These are phyloP conservation scores for Fusarium tuaranense DNA, from an alignment of 2,329 filamentous ascomycete genomes.

Conservation along the genomic window DNA sequence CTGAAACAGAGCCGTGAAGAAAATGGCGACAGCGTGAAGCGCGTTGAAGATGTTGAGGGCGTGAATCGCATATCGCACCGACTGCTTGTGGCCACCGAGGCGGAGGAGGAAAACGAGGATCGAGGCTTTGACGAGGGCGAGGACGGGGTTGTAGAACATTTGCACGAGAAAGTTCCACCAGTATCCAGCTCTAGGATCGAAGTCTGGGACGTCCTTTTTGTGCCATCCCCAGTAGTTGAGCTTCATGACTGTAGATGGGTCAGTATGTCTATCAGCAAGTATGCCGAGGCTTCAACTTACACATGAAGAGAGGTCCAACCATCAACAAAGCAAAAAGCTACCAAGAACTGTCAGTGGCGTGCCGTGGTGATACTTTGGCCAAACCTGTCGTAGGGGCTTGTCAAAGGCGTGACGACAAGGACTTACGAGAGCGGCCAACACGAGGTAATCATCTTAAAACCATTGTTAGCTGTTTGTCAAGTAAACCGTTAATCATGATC, in stretches of 20 bases:
- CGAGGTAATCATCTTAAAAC: constrained; percentile 26
- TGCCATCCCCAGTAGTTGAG: constrained; percentile 50
- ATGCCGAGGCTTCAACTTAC: constrained; percentile 2
- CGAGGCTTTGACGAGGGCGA: constrained; percentile 59
- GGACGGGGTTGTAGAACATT: constrained; percentile 58
- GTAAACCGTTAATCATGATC: background rate
- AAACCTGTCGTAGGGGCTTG: background rate
- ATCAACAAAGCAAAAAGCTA: constrained; percentile 34
- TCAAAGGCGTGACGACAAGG: background rate
- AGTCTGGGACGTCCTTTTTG: constrained; percentile 34
- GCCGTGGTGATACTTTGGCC: background rate
- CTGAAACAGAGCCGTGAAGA: constrained; percentile 54
- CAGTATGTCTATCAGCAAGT: background rate
- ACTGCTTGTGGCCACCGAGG: constrained; percentile 53
- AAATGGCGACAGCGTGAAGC: constrained; percentile 49
- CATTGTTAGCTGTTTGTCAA: background rate
- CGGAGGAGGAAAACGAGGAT: constrained; percentile 59
- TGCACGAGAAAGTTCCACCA: constrained; percentile 55
- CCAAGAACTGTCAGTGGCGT: background rate
- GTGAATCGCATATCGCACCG: constrained; percentile 26
- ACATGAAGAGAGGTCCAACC: constrained; percentile 33
- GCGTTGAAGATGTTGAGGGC: constrained; percentile 42
- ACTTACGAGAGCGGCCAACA: constrained; percentile 27
- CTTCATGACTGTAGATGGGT: constrained; percentile 38
- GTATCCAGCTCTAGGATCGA: constrained; percentile 33